These are phyloP conservation scores for Penicillium soppii DNA, from an alignment of 495 filamentous ascomycete species.

Conservation along the genomic window DNA sequence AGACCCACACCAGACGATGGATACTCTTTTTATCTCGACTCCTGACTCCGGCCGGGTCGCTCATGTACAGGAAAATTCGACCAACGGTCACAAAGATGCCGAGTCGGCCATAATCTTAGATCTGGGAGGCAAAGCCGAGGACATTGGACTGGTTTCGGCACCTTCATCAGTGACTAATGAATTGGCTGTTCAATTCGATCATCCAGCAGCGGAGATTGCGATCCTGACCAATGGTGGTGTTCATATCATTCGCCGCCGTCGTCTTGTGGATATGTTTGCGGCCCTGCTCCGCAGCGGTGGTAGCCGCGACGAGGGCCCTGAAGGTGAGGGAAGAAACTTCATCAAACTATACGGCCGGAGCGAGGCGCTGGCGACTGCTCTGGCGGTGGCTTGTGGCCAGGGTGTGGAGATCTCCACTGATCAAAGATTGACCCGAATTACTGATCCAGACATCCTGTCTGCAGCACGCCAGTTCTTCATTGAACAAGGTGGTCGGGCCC, in stretches of 20 bases:
- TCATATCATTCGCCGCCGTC: constrained; percentile 74
- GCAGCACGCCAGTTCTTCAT: constrained; percentile 84
- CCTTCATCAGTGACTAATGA: constrained; percentile 84
- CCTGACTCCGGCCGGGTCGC: constrained; percentile 83
- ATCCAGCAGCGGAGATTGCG: constrained; percentile 75
- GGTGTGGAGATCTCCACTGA: constrained; percentile 74
- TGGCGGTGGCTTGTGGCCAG: constrained; percentile 96
- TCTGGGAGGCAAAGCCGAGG: constrained; percentile 68
- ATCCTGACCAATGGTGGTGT: constrained; percentile 89
- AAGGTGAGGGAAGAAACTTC: constrained; percentile 78
- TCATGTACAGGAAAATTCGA: constrained; percentile 50
- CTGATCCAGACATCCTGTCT: constrained; percentile 80
- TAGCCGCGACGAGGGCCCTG: constrained; percentile 74
- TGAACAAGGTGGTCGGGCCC: constrained; percentile 81
- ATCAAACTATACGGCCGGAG: constrained; percentile 77
- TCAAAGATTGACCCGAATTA: constrained; percentile 63
- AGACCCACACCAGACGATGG: constrained; percentile 46
- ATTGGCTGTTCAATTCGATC: constrained; percentile 88
- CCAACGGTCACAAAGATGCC: constrained; percentile 43
- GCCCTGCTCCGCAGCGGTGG: constrained; percentile 68
- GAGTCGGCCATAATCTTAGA: constrained; percentile 77
- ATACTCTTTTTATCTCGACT: constrained; percentile 78
- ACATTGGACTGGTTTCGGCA: constrained; percentile 69
- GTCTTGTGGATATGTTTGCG: constrained; percentile 92
- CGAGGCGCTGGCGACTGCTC: constrained; percentile 83